Evolutionary conservation across 2,329 filamentous ascomycete genomes (phyloP).

Genomic region (Pestalotiopsis sp.): DNA sequence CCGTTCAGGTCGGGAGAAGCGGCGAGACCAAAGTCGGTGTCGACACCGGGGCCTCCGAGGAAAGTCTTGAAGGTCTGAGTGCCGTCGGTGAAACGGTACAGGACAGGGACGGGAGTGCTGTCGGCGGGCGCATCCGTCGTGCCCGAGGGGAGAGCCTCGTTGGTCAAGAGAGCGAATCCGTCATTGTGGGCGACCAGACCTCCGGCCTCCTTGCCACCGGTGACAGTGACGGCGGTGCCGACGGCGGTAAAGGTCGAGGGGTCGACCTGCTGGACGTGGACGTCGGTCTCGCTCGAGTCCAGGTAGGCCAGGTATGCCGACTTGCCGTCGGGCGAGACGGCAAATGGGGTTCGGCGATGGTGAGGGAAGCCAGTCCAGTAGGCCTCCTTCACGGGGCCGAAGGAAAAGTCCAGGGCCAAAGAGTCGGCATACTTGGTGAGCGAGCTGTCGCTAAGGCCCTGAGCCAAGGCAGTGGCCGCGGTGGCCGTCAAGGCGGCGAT

Average conservation of each 20-base stretch:
- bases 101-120: slow-evolving; percentile 53
- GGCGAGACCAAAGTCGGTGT: slow-evolving; percentile 45
- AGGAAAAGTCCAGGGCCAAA: slow-evolving; percentile 50
- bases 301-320: slow-evolving; percentile 64
- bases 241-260: slow-evolving; percentile 55
- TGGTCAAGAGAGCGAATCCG: slow-evolving; percentile 64
- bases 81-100: slow-evolving; percentile 62
- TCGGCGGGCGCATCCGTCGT: slow-evolving; percentile 50
- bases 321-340: slow-evolving; percentile 62
- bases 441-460: slow-evolving; percentile 19
- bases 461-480: slow-evolving; percentile 9
- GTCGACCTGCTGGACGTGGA: slow-evolving; percentile 60
- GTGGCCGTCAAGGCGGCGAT: slow-evolving; percentile 1
- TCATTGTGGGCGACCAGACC: slow-evolving; percentile 65
- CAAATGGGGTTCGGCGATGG: slow-evolving; percentile 64
- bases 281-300: slow-evolving; percentile 54
- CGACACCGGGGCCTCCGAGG: slow-evolving; percentile 59
- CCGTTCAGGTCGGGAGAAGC: slow-evolving; percentile 64
- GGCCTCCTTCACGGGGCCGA: slow-evolving; percentile 59
- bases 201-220: slow-evolving; percentile 60
- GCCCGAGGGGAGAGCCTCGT: slow-evolving; percentile 54
- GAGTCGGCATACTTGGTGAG: slow-evolving; percentile 39
- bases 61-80: slow-evolving; percentile 60
- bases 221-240: slow-evolving; percentile 52
- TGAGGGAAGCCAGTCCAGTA: slow-evolving; percentile 66